Evolutionary conservation across 495 filamentous ascomycete species (phyloP), one percentile per base, ranked within the genome.

Genomic region (Trichoderma gamsii): DNA sequence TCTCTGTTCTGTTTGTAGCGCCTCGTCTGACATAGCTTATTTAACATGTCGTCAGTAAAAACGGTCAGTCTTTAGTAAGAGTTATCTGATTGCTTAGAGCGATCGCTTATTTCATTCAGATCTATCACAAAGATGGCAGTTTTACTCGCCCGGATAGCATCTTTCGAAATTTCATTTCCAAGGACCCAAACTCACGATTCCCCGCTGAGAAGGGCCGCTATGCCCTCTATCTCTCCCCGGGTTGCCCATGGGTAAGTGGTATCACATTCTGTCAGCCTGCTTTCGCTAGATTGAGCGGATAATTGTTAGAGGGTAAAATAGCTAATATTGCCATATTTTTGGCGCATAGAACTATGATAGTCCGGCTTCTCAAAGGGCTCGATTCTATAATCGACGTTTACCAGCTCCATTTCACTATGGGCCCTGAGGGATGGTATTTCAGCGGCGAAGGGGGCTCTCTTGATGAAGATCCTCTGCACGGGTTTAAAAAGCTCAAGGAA

Each of bases 161-260:
- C 35, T 84, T 87, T 64, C 83, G 85, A 29, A 76, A 79, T 52
- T 80, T 73, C 70, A 70, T 87, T 52, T 85, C 84, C 13, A 72
- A 73, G 2, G 76, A 82, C 43, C 77, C 84, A 2, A 71, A 71
- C 38, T 77, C 88, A 9, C 71, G 79, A 46, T 92, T 89, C 71
- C 85, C 89, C 0, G 80, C 89, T 3, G 87, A 88, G 71, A 86
- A 84, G 69, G 84, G 81, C 68, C 86, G 89, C 68, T 92, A 91
- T 75, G 87, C 86, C 13, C 79, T 92, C 29, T 92, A 90, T 74
- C 75, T 91, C 67, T 85, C 86, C 61, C 80, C 79, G 7, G 85
- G 84, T 41, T 91, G 89, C 74, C 89, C 89, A 13, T 92, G 89
- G 89, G 79, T 78, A 68, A 63, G 74, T 71, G 3, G 12, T 7